A percentile compares a stretch with the other conserved stretches of the same genome.
Conservation (phyloP, 2,329 filamentous ascomycete genomes). For the Arthrinium phaeospermum region DNA sequence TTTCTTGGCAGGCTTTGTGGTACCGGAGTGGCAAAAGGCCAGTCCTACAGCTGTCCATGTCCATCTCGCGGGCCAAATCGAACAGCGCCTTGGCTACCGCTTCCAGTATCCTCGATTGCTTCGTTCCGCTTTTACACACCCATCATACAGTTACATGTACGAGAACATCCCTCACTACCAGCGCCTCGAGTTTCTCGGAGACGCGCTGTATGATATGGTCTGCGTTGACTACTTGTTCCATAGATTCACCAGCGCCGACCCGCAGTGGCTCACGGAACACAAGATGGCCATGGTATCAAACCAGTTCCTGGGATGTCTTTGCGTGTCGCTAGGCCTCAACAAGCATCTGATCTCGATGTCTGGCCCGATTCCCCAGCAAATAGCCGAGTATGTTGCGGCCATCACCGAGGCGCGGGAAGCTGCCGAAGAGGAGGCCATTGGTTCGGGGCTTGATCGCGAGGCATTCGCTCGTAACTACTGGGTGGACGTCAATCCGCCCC, state of each 20-base stretch:
- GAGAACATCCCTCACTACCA: constrained; percentile 89
- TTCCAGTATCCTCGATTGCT: constrained; percentile 81
- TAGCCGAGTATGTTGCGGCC: constrained; percentile 61
- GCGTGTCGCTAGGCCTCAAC: constrained; percentile 79
- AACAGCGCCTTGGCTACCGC: constrained; percentile 58
- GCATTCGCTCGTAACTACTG: constrained; percentile 70
- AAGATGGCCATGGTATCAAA: constrained; percentile 99
- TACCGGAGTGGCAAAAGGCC: constrained; percentile 73
- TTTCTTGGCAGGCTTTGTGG: constrained; percentile 72
- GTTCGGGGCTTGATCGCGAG: constrained; percentile 19
- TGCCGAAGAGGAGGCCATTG: constrained; percentile 40
- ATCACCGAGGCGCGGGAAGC: constrained; percentile 56
- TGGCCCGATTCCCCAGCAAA: constrained; percentile 48
- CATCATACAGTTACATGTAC: constrained; percentile 77
- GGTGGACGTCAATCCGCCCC: constrained; percentile 66
- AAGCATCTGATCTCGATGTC: constrained; percentile 68
- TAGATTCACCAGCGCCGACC: constrained; percentile 77
- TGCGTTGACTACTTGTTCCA: constrained; percentile 84
- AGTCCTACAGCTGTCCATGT: constrained; percentile 68
- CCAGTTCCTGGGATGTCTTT: constrained; percentile 85
- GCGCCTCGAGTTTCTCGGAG: constrained; percentile 88
- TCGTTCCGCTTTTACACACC: constrained; percentile 85
- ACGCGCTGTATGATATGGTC: constrained; percentile 65
- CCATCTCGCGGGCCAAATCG: constrained; percentile 70
- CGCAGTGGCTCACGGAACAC: constrained; percentile 97